A percentile compares a stretch with the other conserved stretches of the same genome.
Evolutionary conservation across 257 asterid genomes (phyloP).

Genomic region (Solanum neorickii): DNA sequence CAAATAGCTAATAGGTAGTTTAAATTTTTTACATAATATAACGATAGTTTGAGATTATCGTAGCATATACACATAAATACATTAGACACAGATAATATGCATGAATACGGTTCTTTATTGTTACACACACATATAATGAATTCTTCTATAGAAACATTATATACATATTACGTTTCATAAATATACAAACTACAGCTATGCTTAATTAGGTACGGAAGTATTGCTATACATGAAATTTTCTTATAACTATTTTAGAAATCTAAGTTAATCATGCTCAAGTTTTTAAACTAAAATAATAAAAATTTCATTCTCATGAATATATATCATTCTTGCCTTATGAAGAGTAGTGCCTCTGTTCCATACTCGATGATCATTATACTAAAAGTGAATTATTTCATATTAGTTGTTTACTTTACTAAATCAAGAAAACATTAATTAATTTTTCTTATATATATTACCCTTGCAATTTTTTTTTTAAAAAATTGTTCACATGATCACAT

Average conservation of each 20-base stretch:
- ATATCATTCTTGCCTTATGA: background rate
- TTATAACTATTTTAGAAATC: background rate
- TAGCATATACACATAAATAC: background rate
- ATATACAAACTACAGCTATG: background rate
- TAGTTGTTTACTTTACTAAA: background rate
- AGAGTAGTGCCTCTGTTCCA: background rate
- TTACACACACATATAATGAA: background rate
- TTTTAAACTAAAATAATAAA: background rate
- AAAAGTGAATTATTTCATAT: too few relatives aligned
- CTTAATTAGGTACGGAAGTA: background rate
- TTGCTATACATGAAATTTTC: background rate
- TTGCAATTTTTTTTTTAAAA: accelerated
- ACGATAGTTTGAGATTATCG: background rate
- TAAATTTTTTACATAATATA: background rate
- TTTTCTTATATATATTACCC: too few relatives aligned
- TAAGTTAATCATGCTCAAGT: background rate
- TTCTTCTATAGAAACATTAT: background rate
- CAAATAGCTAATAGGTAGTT: background rate
- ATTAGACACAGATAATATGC: background rate
- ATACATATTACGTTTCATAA: background rate
- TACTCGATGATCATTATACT: background rate
- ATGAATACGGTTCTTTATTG: background rate
- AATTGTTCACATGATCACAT: too few relatives aligned
- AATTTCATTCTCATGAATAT: background rate
- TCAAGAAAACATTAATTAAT: too few relatives aligned